Conservation (phyloP, 495 filamentous ascomycete genomes). For the Parathielavia hyrcaniae region DNA sequence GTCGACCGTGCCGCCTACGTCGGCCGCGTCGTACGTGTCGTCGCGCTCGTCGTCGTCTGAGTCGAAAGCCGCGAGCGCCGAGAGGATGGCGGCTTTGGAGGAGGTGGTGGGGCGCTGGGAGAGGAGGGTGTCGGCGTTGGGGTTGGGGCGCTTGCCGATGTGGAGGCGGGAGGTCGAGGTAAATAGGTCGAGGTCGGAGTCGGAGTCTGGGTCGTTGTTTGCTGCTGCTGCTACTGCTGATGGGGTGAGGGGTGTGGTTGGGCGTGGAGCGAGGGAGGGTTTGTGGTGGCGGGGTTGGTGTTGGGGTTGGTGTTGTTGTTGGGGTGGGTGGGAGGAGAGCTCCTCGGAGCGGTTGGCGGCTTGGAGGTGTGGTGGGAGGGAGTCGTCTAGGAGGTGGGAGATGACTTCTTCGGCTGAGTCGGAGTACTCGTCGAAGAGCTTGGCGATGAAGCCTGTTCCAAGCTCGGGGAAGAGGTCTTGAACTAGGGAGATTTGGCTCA, state of each 20-base stretch:
- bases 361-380: conserved; percentile 59
- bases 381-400: conserved; percentile 76
- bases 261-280: conserved; percentile 32
- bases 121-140: conserved; percentile 58
- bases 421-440: conserved; percentile 70
- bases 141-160: conserved; percentile 63
- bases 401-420: conserved; percentile 75
- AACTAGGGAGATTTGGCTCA: conserved; percentile 77
- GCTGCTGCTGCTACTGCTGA: no score
- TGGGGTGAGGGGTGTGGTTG: conserved; percentile 34
- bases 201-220: conserved; percentile 45
- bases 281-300: not conserved
- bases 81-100: conserved; percentile 82
- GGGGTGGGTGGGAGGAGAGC: conserved; percentile 34
- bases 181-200: conserved; percentile 71
- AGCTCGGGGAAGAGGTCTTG: conserved; percentile 92
- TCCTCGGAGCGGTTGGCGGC: conserved; percentile 49
- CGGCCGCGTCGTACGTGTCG: conserved; percentile 89
- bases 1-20: conserved; percentile 85
- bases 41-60: conserved; percentile 94
- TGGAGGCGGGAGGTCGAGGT: conserved; percentile 58
- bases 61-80: conserved; percentile 86
- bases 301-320: not conserved
- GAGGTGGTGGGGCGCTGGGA: conserved; percentile 48
- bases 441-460: conserved; percentile 73